Base-by-base conservation (phyloP, 305 asterid genomes). In the Fraxinus baroniana region DNA sequence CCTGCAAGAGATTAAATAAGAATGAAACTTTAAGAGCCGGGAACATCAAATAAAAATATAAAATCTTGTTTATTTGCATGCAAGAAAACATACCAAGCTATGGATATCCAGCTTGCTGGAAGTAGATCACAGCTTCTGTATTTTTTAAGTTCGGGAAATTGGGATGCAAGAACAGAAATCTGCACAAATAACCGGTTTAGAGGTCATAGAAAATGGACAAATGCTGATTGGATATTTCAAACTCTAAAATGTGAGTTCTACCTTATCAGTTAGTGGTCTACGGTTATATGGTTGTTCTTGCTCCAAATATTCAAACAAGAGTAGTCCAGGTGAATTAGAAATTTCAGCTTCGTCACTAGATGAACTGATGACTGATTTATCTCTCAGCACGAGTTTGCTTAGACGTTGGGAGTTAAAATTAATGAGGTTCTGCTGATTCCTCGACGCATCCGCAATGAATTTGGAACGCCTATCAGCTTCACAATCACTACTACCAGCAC, bases 41-140 rank as follows among this genome's bases (percentile, higher is more conserved):
- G 66, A 66, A 85, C 49, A 36, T 33, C 26, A 39, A 77, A 64
- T 64, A 78, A 79, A 46, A 32, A 75, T 33, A 55, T 55, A n/a
- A 76, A 72, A 79, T 10, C 10, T 28, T 55, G 24, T 55, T n/a
- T n/a, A 20, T 62, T 62, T 20, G 76, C 73, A 44, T 7, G 8
- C 32, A 62, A 62, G 13, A 81, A 82, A 82, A 78, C 89, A 77
- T 86, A 95, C 98, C 99, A 95, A 77, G 99, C 98, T 49, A 95
- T 90, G 66, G 87, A 88, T 68, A 95, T 87, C 99, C 99, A 94
- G 83, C 99, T 95, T 28, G 92, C 44, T 10, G 97, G 95, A 68
- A 87, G 93, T 57, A 95, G 85, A 90, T 94, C 98, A 30, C 93
- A 91, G 90, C 99, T 95, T 89, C 87, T 90, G 85, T 55, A 87